phyloP scores from a whole-genome alignment of 208 protist genomes.

The Trypanosomatidae sp. region DNA sequence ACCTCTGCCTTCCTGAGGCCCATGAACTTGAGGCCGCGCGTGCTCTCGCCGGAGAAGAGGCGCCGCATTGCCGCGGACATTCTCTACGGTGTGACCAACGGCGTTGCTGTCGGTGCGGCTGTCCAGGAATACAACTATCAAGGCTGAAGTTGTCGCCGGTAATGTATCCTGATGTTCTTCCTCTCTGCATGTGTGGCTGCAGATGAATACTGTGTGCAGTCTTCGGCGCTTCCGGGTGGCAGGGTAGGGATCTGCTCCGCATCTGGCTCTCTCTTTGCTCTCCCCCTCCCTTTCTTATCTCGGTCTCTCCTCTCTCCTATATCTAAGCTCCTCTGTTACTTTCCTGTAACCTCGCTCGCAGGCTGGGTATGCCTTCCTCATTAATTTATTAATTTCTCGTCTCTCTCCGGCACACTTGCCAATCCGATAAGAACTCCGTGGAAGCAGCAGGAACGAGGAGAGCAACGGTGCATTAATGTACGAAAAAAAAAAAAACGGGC shows the following conservation, averaged over 20 bases:
- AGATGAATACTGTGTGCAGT: neutral
- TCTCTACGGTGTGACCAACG: slow-evolving; percentile 12
- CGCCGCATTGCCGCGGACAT: slow-evolving; percentile 6
- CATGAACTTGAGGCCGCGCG: neutral
- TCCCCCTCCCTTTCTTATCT: neutral
- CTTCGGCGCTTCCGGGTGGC: neutral
- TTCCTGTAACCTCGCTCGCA: too few species aligned
- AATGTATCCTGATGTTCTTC: neutral
- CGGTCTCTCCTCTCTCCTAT: neutral
- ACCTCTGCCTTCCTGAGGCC: neutral
- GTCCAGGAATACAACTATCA: neutral
- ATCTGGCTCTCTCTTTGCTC: neutral
- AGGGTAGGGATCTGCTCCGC: neutral
- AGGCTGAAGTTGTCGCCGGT: neutral
- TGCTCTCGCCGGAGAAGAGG: neutral
- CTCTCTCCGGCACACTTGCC: too few species aligned
- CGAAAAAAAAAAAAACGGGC: too few species aligned
- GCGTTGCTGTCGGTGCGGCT: slow-evolving; percentile 11
- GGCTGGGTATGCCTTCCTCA: too few species aligned
- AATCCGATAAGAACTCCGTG: too few species aligned
- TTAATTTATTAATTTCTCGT: too few species aligned
- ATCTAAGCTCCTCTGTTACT: too few species aligned
- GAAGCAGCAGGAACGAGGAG: too few species aligned
- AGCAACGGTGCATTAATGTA: too few species aligned
- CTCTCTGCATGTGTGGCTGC: neutral